Conservation (phyloP, 73 alveolate species). For the Uronychia setigera region DNA sequence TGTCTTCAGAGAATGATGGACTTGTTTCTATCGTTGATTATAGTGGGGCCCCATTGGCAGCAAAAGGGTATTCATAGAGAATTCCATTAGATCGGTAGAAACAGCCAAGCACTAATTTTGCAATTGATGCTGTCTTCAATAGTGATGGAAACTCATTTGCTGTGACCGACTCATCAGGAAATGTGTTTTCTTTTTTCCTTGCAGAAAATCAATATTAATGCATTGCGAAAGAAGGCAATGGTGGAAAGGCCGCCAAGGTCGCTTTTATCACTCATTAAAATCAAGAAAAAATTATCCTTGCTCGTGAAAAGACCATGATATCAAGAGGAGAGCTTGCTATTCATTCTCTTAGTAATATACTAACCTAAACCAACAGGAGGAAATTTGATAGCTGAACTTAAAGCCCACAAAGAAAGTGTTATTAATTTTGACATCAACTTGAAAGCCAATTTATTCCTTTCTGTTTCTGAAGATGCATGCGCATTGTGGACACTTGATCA, state of each 20-base stretch:
- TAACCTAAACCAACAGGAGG: conserved; percentile 34
- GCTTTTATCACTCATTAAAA: conserved; percentile 11
- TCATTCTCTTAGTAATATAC: neutral
- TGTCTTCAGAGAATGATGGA: neutral
- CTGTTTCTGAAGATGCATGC: conserved; percentile 36
- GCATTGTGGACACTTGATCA: conserved; percentile 12
- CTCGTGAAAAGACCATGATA: conserved; percentile 1
- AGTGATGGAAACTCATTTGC: conserved; percentile 19
- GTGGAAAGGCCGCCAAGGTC: neutral
- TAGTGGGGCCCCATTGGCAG: neutral
- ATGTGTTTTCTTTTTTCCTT: conserved; percentile 10
- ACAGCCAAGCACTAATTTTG: neutral
- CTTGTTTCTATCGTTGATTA: neutral
- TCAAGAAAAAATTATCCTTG: conserved; percentile 13
- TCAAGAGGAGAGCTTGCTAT: neutral
- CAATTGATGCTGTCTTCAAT: conserved; percentile 24
- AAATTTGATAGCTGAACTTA: conserved; percentile 26
- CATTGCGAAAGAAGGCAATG: neutral
- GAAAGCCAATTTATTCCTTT: neutral
- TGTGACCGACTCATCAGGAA: conserved; percentile 37
- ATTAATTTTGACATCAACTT: conserved; percentile 7
- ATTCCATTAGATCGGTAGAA: neutral
- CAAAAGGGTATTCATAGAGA: neutral
- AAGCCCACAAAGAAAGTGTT: conserved; percentile 4
- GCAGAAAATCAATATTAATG: conserved; percentile 19